Evolutionary conservation across 345 rosid species (phyloP).

Genomic region (Gossypium sturtianum): DNA sequence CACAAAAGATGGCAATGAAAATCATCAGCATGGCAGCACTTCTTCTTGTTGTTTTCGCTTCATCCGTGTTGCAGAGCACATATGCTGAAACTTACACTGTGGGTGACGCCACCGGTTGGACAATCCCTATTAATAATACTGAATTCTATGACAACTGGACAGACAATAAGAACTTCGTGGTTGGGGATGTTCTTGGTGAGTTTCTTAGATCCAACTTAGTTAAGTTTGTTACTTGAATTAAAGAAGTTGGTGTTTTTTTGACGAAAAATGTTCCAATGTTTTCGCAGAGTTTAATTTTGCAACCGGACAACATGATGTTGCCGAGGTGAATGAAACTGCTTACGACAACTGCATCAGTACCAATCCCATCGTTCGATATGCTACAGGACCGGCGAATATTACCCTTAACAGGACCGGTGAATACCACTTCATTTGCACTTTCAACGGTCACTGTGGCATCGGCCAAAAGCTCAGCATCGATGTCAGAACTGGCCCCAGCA

Average conservation of each 20-base stretch:
- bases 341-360: conserved; percentile 23
- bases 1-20: conserved; percentile 22
- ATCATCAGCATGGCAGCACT: neutral
- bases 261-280: no score
- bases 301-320: conserved; percentile 33
- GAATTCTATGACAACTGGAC: conserved; percentile 31
- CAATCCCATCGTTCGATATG: neutral
- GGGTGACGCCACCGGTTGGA: conserved; percentile 38
- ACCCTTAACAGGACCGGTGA: conserved; percentile 25
- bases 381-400: conserved; percentile 20
- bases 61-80: conserved; percentile 1
- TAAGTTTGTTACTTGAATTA: neutral
- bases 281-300: conserved; percentile 27
- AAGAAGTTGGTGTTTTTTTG: neutral
- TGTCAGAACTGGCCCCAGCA: neutral
- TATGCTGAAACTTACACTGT: conserved; percentile 23
- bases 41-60: conserved; percentile 11
- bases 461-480: conserved; percentile 29
- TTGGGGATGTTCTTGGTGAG: conserved; percentile 38
- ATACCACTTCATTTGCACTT: conserved; percentile 28
- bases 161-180: conserved; percentile 15
- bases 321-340: conserved; percentile 23
- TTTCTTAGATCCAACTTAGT: neutral
- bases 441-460: conserved; percentile 17
- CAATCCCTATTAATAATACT: neutral